These are phyloP conservation scores for Phytopythium ostracodes DNA, from an alignment of 352 stramenopile genomes.

Conservation along the genomic window DNA sequence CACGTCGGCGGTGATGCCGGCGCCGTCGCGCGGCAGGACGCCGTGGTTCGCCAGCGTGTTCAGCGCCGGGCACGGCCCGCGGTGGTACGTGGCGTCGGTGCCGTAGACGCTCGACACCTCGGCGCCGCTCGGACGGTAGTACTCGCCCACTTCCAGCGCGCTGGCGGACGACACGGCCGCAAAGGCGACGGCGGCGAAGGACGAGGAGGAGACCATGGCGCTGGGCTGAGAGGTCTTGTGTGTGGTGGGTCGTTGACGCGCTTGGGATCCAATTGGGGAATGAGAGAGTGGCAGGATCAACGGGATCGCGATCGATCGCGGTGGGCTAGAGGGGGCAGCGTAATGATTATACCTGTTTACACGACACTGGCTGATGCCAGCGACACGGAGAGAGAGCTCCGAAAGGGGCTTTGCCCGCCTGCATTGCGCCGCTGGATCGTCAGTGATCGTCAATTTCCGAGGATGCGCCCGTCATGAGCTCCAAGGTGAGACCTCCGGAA, in stretches of 20 bases:
- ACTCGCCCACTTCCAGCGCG: slow-evolving; percentile 19
- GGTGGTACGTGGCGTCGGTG: slow-evolving; percentile 25
- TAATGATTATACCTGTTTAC: too few species aligned
- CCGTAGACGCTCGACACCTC: slow-evolving; percentile 21
- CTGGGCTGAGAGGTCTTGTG: background rate
- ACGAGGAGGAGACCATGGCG: slow-evolving; percentile 12
- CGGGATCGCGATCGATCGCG: background rate
- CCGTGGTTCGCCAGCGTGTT: slow-evolving; percentile 54
- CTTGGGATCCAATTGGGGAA: background rate
- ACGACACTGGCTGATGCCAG: too few species aligned
- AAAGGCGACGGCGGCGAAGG: slow-evolving; percentile 9
- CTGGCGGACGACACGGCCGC: slow-evolving; percentile 9
- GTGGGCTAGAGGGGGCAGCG: too few species aligned
- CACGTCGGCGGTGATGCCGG: slow-evolving; percentile 27
- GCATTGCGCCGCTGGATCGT: too few species aligned
- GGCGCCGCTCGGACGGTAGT: slow-evolving; percentile 24
- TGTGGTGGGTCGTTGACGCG: background rate
- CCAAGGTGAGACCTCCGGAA: too few species aligned
- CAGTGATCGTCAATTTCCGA: too few species aligned
- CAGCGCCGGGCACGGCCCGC: slow-evolving; percentile 33
- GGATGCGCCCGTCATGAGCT: too few species aligned
- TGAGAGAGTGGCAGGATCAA: background rate
- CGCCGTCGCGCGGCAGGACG: slow-evolving; percentile 38
- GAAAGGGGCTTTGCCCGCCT: too few species aligned
- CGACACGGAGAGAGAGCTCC: too few species aligned